A percentile compares a stretch with the other conserved stretches of the same genome.
Evolutionary conservation across 192 early-diverging fungal genomes (phyloP).

Genomic region (Spizellomyces punctatus): DNA sequence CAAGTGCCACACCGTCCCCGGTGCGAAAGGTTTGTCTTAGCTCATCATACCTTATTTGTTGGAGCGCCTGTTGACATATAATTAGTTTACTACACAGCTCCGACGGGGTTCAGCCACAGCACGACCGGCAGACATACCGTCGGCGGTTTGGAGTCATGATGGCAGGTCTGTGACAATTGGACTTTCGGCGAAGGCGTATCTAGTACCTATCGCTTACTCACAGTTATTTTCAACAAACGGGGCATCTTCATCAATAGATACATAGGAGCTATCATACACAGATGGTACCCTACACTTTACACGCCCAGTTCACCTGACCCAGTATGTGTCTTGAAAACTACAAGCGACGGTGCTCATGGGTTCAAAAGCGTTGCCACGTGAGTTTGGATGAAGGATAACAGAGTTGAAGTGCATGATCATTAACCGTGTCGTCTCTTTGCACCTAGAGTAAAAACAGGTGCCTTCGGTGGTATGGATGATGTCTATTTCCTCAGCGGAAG

Average conservation of each 20-base stretch:
- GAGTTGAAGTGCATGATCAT: not conserved
- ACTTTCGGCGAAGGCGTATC: not conserved
- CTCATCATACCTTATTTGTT: not conserved
- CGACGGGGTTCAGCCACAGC: not conserved
- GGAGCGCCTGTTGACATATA: not conserved
- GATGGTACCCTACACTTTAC: constrained; percentile 26
- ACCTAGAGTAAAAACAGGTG: constrained; percentile 9
- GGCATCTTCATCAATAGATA: not conserved
- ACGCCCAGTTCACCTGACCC: constrained; percentile 14
- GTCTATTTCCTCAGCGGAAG: constrained; percentile 16
- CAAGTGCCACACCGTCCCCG: not conserved
- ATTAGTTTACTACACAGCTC: constrained; percentile 1
- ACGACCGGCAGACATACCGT: constrained; percentile 8
- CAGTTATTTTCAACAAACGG: no score
- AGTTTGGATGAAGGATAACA: not conserved
- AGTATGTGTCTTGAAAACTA: constrained; percentile 17
- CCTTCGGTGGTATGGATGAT: constrained; percentile 8
- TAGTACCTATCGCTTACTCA: not conserved
- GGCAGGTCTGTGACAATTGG: constrained; percentile 1
- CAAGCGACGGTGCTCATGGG: constrained; percentile 3
- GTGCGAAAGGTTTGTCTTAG: not conserved
- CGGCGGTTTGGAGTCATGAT: constrained; percentile 15
- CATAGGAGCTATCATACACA: constrained; percentile 20
- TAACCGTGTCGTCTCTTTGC: no score
- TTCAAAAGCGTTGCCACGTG: constrained; percentile 22